Evolutionary conservation across 1,284 basidiomycete genomes (phyloP).

Genomic region (Gomphus sp.): DNA sequence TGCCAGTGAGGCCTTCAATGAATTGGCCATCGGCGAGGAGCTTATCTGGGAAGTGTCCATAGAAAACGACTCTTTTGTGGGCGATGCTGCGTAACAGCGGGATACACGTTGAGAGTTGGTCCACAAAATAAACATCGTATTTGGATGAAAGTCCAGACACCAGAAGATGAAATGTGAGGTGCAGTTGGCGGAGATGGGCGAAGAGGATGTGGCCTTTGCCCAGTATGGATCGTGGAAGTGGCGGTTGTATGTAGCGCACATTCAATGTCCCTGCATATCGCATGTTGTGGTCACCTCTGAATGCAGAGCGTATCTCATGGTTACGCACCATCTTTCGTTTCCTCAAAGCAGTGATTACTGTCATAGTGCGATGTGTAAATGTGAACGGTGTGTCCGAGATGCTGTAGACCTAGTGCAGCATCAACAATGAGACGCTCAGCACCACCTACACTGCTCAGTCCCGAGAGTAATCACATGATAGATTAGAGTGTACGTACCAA

Average conservation of each 20-base stretch:
- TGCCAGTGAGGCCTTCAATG: conserved; percentile 29
- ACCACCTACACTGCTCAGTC: conserved; percentile 1
- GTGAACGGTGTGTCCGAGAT: conserved; percentile 79
- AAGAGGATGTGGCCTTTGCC: conserved; percentile 83
- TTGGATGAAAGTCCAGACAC: conserved; percentile 27
- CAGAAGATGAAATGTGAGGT: conserved; percentile 63
- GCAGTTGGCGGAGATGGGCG: conserved; percentile 71
- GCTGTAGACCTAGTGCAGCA: conserved; percentile 82
- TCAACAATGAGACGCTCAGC: conserved; percentile 96
- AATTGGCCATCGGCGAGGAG: conserved; percentile 76
- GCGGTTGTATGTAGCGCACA: conserved; percentile 72
- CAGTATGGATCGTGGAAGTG: conserved; percentile 70
- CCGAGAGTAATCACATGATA: conserved; percentile 10
- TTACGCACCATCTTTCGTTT: conserved; percentile 73
- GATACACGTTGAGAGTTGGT: conserved; percentile 89
- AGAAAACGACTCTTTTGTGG: conserved; percentile 82
- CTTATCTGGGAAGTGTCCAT: conserved; percentile 97
- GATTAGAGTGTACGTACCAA: conserved; percentile 48
- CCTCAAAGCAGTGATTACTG: conserved; percentile 76
- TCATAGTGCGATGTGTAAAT: conserved; percentile 96
- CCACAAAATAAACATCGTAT: conserved; percentile 89
- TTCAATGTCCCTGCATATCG: conserved; percentile 59
- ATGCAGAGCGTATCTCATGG: not conserved
- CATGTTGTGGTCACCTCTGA: not conserved
- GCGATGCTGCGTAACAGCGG: conserved; percentile 69